A percentile compares a stretch with the other conserved stretches of the same genome.
phyloP scores from a whole-genome alignment of 495 filamentous ascomycete genomes.

The Trypethelium eluteriae region DNA sequence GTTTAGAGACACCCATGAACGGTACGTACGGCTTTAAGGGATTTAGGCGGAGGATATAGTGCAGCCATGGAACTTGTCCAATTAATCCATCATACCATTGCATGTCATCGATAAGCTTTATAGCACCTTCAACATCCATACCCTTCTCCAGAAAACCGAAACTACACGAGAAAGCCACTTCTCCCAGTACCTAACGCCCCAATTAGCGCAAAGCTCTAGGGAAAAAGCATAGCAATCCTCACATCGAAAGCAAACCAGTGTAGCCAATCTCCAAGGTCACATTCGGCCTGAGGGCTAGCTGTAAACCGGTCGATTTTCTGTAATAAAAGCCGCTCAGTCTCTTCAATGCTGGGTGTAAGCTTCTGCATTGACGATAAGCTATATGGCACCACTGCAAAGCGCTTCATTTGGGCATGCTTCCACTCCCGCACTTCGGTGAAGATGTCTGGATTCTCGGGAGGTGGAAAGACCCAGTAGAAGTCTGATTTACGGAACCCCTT shows the following conservation, averaged over 20 bases:
- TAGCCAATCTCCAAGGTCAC: slow-evolving; percentile 46
- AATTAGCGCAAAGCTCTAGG: neutral
- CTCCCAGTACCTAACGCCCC: slow-evolving; percentile 38
- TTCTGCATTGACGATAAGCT: slow-evolving; percentile 49
- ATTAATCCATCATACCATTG: slow-evolving; percentile 50
- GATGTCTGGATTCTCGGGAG: slow-evolving; percentile 52
- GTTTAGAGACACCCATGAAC: slow-evolving; percentile 39
- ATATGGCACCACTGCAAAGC: slow-evolving; percentile 48
- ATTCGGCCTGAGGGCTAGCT: slow-evolving; percentile 27
- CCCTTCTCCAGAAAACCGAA: slow-evolving; percentile 57
- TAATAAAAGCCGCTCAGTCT: slow-evolving; percentile 41
- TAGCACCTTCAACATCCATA: slow-evolving; percentile 50
- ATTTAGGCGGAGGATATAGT: slow-evolving; percentile 42
- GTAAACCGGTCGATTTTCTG: slow-evolving; percentile 37
- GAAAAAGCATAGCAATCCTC: slow-evolving; percentile 17
- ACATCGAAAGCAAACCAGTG: slow-evolving; percentile 51
- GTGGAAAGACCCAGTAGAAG: slow-evolving; percentile 49
- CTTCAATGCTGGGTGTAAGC: slow-evolving; percentile 42
- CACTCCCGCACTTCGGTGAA: slow-evolving; percentile 50
- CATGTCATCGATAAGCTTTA: slow-evolving; percentile 47
- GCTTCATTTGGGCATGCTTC: slow-evolving; percentile 49
- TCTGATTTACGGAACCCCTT: slow-evolving; percentile 51
- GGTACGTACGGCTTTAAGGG: slow-evolving; percentile 45
- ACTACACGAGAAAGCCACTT: slow-evolving; percentile 55
- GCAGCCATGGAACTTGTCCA: slow-evolving; percentile 45